Conservation (phyloP, 495 filamentous ascomycete genomes). For the Patellaria atrata region DNA sequence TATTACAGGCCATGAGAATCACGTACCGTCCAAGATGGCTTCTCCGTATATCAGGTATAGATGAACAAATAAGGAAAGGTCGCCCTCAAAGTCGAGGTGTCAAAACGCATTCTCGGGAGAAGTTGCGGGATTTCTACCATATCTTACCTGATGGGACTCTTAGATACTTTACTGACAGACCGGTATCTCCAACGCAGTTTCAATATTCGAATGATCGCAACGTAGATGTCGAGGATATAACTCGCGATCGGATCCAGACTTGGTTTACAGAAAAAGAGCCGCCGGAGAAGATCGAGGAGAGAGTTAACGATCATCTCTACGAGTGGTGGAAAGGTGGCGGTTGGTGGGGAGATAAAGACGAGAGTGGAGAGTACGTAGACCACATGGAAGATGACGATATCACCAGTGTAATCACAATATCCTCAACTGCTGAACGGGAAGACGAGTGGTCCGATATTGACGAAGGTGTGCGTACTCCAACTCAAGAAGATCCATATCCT, state of each 20-base stretch:
- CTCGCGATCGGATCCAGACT: slow-evolving; percentile 39
- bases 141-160: slow-evolving; percentile 33
- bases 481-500: slow-evolving; percentile 35
- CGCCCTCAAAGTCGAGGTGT: slow-evolving; percentile 1
- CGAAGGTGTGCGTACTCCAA: slow-evolving; percentile 64
- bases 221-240: slow-evolving; percentile 66
- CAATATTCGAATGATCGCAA: slow-evolving; percentile 40
- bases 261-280: slow-evolving; percentile 11
- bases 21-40: slow-evolving; percentile 48
- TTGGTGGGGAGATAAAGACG: slow-evolving; percentile 69
- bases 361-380: slow-evolving; percentile 52
- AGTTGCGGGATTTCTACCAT: not conserved
- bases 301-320: slow-evolving; percentile 60
- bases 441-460: slow-evolving; percentile 33
- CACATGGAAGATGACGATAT: slow-evolving; percentile 51
- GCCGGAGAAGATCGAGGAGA: slow-evolving; percentile 38
- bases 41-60: slow-evolving; percentile 33
- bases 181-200: too few relatives aligned
- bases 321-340: slow-evolving; percentile 65
- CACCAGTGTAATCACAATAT: slow-evolving; percentile 61
- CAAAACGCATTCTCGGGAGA: not conserved
- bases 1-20: slow-evolving; percentile 47
- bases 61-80: slow-evolving; percentile 19
- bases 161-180: slow-evolving; percentile 45
- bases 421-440: slow-evolving; percentile 30